Percentiles rank a stretch among this genome's conserved stretches.
Conservation (phyloP, 768 basidiomycete genomes). For the Amanita brunnescens region DNA sequence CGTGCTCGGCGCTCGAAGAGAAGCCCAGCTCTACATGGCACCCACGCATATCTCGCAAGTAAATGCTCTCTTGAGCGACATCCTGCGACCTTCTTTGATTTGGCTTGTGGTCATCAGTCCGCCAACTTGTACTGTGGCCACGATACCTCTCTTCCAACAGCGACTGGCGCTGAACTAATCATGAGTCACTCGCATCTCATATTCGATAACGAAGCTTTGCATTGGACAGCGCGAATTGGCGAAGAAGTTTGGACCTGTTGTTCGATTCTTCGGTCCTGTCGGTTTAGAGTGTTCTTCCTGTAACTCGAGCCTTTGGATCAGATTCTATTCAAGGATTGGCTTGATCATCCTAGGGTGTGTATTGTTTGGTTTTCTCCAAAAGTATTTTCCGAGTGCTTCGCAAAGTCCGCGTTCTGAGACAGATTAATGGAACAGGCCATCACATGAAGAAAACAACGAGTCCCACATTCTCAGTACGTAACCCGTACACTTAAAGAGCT, state of each 20-base stretch:
- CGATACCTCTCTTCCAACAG: constrained; percentile 21
- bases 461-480: constrained; percentile 41
- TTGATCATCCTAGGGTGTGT: constrained; percentile 35
- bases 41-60: not conserved
- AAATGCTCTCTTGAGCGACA: not conserved
- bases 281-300: constrained; percentile 39
- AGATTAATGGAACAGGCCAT: constrained; percentile 22
- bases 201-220: constrained; percentile 30
- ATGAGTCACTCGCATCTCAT: constrained; percentile 31
- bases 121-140: constrained; percentile 10
- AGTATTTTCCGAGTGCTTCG: constrained; percentile 26
- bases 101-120: constrained; percentile 9
- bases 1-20: too few species aligned
- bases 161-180: constrained; percentile 22
- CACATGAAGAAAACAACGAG: constrained; percentile 44
- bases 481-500: constrained; percentile 30
- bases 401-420: too few species aligned
- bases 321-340: constrained; percentile 35
- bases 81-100: not conserved
- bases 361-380: not conserved
- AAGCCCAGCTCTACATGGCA: too few species aligned
- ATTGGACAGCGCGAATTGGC: constrained; percentile 38
- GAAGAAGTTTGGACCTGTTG: constrained; percentile 34
- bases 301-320: constrained; percentile 35
- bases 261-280: constrained; percentile 16